These are phyloP conservation scores for Apiotrichum gracile DNA, from an alignment of 1,284 basidiomycete genomes.

Conservation along the genomic window DNA sequence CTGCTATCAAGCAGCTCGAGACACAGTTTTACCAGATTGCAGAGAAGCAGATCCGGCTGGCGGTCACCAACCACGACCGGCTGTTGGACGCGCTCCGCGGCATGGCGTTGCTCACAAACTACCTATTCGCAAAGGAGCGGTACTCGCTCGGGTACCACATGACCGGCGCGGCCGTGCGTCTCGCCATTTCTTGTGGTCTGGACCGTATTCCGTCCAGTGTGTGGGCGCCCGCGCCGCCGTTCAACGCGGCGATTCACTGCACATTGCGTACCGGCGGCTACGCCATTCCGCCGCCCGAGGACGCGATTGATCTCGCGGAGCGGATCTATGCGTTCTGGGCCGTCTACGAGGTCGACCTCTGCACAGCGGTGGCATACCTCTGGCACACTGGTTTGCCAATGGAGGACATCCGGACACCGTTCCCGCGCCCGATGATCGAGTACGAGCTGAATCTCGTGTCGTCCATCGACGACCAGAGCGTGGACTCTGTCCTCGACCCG, in stretches of 20 bases:
- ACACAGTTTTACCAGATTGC: slow-evolving; percentile 30
- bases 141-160: slow-evolving; percentile 26
- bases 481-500: slow-evolving; percentile 12
- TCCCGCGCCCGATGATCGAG: slow-evolving; percentile 26
- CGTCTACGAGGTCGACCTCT: slow-evolving; percentile 30
- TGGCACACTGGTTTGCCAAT: slow-evolving; percentile 29
- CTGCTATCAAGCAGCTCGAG: slow-evolving; percentile 25
- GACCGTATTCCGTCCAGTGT: slow-evolving; percentile 22
- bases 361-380: slow-evolving; percentile 27
- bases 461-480: slow-evolving; percentile 18
- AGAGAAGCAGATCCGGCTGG: slow-evolving; percentile 25
- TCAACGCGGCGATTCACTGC: slow-evolving; percentile 19
- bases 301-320: slow-evolving; percentile 25
- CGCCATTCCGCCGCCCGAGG: slow-evolving; percentile 14
- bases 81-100: slow-evolving; percentile 31
- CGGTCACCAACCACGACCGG: slow-evolving; percentile 24
- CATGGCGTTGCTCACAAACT: slow-evolving; percentile 24
- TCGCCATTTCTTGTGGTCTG: slow-evolving; percentile 27
- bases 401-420: slow-evolving; percentile 29
- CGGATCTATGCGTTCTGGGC: slow-evolving; percentile 35
- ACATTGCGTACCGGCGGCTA: slow-evolving; percentile 21
- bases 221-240: slow-evolving; percentile 13
- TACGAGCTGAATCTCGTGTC: slow-evolving; percentile 25
- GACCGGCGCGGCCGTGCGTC: slow-evolving; percentile 20
- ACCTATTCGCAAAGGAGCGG: slow-evolving; percentile 27